Evolutionary conservation across 306 rosid genomes (phyloP).

Genomic region (Trifolium subterraneum): DNA sequence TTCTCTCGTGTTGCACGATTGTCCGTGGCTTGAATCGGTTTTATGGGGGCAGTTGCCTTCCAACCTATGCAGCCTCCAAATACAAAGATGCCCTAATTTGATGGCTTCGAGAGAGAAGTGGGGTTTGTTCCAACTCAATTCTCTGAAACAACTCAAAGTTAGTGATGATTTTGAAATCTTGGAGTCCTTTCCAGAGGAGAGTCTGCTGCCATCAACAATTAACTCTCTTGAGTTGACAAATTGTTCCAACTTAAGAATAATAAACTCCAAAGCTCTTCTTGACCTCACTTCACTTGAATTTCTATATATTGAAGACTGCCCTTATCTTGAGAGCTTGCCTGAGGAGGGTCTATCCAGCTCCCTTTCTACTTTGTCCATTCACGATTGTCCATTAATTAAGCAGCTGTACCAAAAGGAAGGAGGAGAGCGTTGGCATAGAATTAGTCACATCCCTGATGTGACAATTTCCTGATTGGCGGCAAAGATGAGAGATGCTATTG

Average conservation of each 20-base stretch:
- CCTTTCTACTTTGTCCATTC: background rate
- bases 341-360: slow-evolving; percentile 27
- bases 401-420: background rate
- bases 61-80: background rate
- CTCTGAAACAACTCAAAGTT: background rate
- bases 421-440: slow-evolving; percentile 32
- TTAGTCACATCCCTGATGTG: slow-evolving; percentile 21
- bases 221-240: accelerated
- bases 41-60: background rate
- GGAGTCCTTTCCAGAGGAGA: slow-evolving; percentile 30
- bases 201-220: slow-evolving; percentile 35
- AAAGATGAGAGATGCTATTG: background rate
- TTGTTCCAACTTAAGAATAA: slow-evolving; percentile 3
- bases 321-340: slow-evolving; percentile 31
- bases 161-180: background rate
- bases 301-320: accelerated
- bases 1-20: background rate
- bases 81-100: background rate
- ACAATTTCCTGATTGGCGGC: background rate
- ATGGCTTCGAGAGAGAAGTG: background rate
- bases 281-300: slow-evolving; percentile 31
- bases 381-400: background rate
- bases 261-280: slow-evolving; percentile 37
- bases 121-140: slow-evolving; percentile 23
- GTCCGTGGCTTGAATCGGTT: background rate